These are phyloP conservation scores for Moesziomyces sp. DNA, from an alignment of 1,284 basidiomycete species.

Conservation along the genomic window DNA sequence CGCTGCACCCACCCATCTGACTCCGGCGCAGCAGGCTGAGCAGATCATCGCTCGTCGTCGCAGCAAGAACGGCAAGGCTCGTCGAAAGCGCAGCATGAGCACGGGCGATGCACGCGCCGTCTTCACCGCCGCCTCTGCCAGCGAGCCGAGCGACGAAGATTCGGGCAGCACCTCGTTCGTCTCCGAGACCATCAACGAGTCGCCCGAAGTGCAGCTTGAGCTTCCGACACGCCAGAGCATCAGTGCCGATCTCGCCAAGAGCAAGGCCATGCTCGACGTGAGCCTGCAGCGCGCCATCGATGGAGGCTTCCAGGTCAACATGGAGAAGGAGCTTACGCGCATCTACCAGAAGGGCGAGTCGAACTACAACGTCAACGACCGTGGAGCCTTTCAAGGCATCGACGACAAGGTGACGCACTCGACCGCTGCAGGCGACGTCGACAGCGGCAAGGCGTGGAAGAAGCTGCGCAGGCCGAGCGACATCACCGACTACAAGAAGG, in stretches of 20 bases:
- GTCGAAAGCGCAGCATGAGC: conserved; percentile 55
- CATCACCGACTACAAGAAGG: conserved; percentile 92
- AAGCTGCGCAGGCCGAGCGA: conserved; percentile 87
- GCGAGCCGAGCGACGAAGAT: conserved; percentile 8
- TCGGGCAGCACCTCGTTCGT: conserved; percentile 6
- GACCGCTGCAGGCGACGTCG: conserved; percentile 79
- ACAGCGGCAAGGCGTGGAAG: conserved; percentile 86
- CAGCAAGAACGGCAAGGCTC: conserved; percentile 50
- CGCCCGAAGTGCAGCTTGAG: conserved; percentile 31
- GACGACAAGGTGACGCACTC: conserved; percentile 74
- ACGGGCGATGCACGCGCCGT: conserved; percentile 43
- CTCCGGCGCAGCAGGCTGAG: conserved; percentile 58
- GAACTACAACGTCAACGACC: conserved; percentile 70
- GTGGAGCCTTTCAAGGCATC: conserved; percentile 56
- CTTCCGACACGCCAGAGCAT: conserved; percentile 50
- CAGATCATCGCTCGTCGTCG: conserved; percentile 58
- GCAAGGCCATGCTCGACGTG: conserved; percentile 53
- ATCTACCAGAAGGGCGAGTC: conserved; percentile 65
- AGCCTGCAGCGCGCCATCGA: conserved; percentile 56
- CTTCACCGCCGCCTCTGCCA: conserved; percentile 29
- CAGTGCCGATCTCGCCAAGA: conserved; percentile 50
- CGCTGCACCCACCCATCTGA: conserved; percentile 25
- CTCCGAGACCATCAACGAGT: conserved; percentile 13
- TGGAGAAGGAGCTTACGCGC: conserved; percentile 57
- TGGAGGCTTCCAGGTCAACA: conserved; percentile 51